These are phyloP conservation scores for Sphagnum fallax DNA, from an alignment of 228 moss, liverwort and hornwort species.

Conservation along the genomic window DNA sequence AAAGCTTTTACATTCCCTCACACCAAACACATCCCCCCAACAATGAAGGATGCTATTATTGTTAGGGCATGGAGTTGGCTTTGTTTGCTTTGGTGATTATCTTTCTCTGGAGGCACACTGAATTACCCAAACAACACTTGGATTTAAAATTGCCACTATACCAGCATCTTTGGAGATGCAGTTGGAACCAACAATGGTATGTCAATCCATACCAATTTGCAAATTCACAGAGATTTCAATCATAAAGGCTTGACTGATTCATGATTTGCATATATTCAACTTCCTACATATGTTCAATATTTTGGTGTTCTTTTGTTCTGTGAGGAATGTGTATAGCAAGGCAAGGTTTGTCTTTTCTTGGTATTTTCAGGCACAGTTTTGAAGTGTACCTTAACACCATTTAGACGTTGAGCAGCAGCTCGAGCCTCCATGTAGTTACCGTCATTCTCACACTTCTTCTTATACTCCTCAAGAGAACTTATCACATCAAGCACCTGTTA, in stretches of 20 bases:
- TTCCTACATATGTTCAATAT: too few species aligned
- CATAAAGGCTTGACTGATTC: too few species aligned
- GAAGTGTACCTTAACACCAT: conserved; percentile 57
- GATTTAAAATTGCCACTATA: not conserved
- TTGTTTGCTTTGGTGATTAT: not conserved
- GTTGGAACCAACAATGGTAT: too few species aligned
- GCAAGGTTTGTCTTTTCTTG: too few species aligned
- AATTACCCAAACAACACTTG: not conserved
- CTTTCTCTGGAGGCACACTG: not conserved
- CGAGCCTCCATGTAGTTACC: conserved; percentile 89
- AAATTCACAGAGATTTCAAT: too few species aligned
- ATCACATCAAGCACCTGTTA: conserved; percentile 72
- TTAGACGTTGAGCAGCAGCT: conserved; percentile 65
- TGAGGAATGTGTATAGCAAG: too few species aligned
- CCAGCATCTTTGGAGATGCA: not conserved
- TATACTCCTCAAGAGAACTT: conserved; percentile 58
- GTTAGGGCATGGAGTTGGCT: not conserved
- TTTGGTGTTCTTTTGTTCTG: too few species aligned
- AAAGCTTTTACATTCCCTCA: too few species aligned
- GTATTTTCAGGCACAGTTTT: not conserved
- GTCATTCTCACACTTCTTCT: conserved; percentile 73
- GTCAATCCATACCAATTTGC: too few species aligned
- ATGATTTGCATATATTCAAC: too few species aligned
- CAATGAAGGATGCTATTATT: too few species aligned
- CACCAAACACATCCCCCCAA: too few species aligned